Conservation (phyloP, 139 green algal species). For the Chlamydomonas sp. region DNA sequence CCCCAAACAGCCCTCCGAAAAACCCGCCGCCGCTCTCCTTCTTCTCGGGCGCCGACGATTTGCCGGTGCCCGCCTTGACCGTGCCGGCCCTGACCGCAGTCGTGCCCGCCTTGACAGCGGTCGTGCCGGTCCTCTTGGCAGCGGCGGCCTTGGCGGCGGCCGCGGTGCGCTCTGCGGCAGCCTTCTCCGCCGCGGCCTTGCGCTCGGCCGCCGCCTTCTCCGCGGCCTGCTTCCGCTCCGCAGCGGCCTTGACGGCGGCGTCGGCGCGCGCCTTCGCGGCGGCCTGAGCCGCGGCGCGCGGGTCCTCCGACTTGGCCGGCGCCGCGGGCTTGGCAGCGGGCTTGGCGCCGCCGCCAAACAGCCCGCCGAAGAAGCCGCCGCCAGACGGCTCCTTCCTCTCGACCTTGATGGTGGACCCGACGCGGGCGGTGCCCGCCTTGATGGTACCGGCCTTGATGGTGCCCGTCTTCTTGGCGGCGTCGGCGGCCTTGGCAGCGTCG, state of each 20-base stretch:
- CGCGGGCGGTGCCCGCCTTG: too few species aligned
- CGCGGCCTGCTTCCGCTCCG: background rate
- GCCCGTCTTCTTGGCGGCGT: slow-evolving; percentile 6
- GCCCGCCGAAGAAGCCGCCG: too few species aligned
- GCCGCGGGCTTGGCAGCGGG: too few species aligned
- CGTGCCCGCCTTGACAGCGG: background rate
- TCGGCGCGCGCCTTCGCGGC: slow-evolving; percentile 9
- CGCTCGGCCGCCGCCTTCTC: slow-evolving; percentile 1
- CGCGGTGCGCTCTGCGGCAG: background rate
- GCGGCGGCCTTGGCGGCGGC: background rate
- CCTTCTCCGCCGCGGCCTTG: slow-evolving; percentile 11
- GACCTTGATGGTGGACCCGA: too few species aligned
- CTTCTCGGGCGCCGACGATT: too few species aligned
- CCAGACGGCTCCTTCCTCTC: too few species aligned
- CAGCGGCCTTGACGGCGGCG: slow-evolving; percentile 1
- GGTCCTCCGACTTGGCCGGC: too few species aligned
- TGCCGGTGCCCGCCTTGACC: background rate
- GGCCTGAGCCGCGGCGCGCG: too few species aligned
- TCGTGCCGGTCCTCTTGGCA: background rate
- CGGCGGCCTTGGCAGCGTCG: slow-evolving; percentile 5
- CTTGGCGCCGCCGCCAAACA: too few species aligned
- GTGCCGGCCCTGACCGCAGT: background rate
- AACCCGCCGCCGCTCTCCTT: too few species aligned
- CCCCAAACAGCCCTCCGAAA: too few species aligned
- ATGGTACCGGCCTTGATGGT: too few species aligned